A percentile compares a stretch with the other conserved stretches of the same genome.
These are phyloP conservation scores for Fonsecaea monophora DNA, from an alignment of 2,329 filamentous ascomycete species.

Conservation along the genomic window DNA sequence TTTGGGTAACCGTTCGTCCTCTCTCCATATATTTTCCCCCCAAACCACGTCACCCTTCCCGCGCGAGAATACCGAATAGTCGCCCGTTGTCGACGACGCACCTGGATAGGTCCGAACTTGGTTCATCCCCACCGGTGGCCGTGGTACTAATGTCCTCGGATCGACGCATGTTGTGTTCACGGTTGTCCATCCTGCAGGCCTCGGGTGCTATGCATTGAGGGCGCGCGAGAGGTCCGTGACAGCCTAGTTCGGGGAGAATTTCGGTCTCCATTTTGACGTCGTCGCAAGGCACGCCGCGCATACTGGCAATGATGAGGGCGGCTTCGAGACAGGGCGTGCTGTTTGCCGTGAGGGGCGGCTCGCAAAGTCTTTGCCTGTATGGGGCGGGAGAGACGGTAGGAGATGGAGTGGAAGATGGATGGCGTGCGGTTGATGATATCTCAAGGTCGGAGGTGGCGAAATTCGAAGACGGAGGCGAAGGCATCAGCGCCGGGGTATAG, in stretches of 20 bases:
- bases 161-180: neutral
- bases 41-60: neutral
- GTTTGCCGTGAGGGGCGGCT: slow-evolving; percentile 12
- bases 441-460: neutral
- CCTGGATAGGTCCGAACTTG: neutral
- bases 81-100: slow-evolving; percentile 22
- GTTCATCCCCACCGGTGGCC: neutral
- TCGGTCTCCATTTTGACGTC: slow-evolving; percentile 14
- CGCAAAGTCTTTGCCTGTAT: neutral
- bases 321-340: slow-evolving; percentile 31
- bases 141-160: neutral
- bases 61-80: slow-evolving; percentile 21
- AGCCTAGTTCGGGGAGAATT: slow-evolving; percentile 24
- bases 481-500: neutral
- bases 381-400: neutral
- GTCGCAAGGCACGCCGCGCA: slow-evolving; percentile 22
- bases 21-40: neutral
- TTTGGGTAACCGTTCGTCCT: neutral
- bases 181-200: neutral
- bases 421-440: neutral
- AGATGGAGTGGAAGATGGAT: neutral
- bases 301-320: slow-evolving; percentile 29
- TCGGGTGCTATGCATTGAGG: slow-evolving; percentile 1
- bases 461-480: neutral
- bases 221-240: neutral